These are phyloP conservation scores for Salix dunnii DNA, from an alignment of 345 rosid genomes.

Conservation along the genomic window DNA sequence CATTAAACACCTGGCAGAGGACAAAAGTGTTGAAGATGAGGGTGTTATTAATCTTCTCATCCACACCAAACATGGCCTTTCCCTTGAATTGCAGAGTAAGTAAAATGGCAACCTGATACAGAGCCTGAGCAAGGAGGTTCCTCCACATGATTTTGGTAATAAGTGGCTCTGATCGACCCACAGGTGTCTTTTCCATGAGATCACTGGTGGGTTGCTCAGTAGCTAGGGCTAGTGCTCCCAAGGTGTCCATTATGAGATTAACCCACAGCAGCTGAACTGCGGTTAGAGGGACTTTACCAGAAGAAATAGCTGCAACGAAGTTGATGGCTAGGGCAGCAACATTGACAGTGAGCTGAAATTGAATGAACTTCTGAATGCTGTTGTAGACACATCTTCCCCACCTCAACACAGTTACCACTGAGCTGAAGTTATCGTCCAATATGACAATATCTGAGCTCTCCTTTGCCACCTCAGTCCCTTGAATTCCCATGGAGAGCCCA, in stretches of 20 bases:
- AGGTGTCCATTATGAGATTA: slow-evolving; percentile 85
- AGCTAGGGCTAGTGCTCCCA: slow-evolving; percentile 86
- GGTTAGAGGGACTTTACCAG: slow-evolving; percentile 78
- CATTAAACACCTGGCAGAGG: slow-evolving; percentile 80
- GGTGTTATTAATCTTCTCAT: slow-evolving; percentile 51
- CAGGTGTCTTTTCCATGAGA: slow-evolving; percentile 58
- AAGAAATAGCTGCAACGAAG: slow-evolving; percentile 57
- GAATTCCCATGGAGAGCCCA: slow-evolving; percentile 38
- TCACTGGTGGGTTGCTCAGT: slow-evolving; percentile 79
- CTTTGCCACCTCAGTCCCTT: slow-evolving; percentile 40
- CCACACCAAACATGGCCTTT: slow-evolving; percentile 48
- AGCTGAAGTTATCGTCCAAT: slow-evolving; percentile 26
- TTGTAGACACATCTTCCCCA: slow-evolving; percentile 67
- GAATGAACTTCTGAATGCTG: slow-evolving; percentile 66
- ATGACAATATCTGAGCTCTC: slow-evolving; percentile 39
- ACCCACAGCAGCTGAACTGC: slow-evolving; percentile 94
- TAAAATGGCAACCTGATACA: slow-evolving; percentile 53
- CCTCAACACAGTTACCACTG: slow-evolving; percentile 36
- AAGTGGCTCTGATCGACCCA: slow-evolving; percentile 33
- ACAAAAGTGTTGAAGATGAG: slow-evolving; percentile 86
- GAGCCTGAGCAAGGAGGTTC: slow-evolving; percentile 10
- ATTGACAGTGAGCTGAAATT: slow-evolving; percentile 64
- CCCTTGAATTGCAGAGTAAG: slow-evolving; percentile 59
- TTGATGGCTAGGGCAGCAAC: slow-evolving; percentile 61
- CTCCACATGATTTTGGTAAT: slow-evolving; percentile 23